phyloP scores from a whole-genome alignment of 2,329 filamentous ascomycete species.

The Apiospora sp. region DNA sequence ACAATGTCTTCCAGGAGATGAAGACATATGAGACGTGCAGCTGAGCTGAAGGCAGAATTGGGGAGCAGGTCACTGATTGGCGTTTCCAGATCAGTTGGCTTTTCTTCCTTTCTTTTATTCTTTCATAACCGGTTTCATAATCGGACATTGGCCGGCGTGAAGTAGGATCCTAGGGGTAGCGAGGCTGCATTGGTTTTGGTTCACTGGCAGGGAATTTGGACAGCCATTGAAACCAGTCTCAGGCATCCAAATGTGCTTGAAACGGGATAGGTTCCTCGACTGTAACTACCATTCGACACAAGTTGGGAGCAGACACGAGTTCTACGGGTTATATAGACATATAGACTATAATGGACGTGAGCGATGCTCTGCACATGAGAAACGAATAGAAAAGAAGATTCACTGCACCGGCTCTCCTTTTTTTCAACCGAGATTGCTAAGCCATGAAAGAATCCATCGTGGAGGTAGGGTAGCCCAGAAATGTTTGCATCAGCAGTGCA shows the following conservation, averaged over 20 bases:
- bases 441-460: background rate
- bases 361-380: background rate
- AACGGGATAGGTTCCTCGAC: background rate
- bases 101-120: background rate
- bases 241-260: background rate
- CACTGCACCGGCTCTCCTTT: background rate
- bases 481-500: background rate
- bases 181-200: background rate
- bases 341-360: conserved; percentile 19
- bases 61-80: background rate
- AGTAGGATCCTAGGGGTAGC: background rate
- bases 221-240: background rate
- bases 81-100: background rate
- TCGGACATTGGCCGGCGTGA: background rate
- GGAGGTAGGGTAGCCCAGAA: background rate
- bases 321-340: conserved; percentile 20
- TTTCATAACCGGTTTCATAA: background rate
- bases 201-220: conserved; percentile 15
- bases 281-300: conserved; percentile 8
- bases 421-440: background rate
- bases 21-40: conserved; percentile 3
- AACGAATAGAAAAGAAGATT: conserved; percentile 5
- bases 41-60: conserved; percentile 12
- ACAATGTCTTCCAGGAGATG: conserved; percentile 1
- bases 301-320: conserved; percentile 5